Percentiles rank a stretch among this genome's conserved stretches.
Evolutionary conservation across 495 filamentous ascomycete species (phyloP).

Genomic region (Penicillium bovifimosum): DNA sequence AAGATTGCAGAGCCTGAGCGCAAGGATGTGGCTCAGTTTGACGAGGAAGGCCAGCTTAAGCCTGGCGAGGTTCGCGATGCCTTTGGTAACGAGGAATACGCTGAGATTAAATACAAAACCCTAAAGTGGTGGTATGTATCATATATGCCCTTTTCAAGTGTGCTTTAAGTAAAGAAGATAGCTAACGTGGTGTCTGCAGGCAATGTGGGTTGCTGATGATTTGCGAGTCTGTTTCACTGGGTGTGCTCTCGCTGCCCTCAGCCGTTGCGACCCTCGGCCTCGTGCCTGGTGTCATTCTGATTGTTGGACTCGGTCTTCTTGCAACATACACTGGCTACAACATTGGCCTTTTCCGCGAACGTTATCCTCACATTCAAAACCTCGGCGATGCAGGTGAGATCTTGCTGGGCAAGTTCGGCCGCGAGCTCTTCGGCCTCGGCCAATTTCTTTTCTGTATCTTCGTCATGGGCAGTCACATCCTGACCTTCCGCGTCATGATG

Average conservation of each 20-base stretch:
- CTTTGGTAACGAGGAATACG: slow-evolving; percentile 40
- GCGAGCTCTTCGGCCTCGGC: slow-evolving; percentile 60
- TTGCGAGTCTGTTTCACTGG: slow-evolving; percentile 67
- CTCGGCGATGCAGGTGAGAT: slow-evolving; percentile 60
- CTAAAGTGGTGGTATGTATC: slow-evolving; percentile 43
- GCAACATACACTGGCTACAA: slow-evolving; percentile 75
- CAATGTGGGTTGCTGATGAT: slow-evolving; percentile 53
- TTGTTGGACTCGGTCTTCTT: slow-evolving; percentile 59
- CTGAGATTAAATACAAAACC: slow-evolving; percentile 44
- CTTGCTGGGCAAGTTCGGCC: slow-evolving; percentile 41
- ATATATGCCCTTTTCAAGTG: background rate
- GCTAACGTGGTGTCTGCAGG: slow-evolving; percentile 14
- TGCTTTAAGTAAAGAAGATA: background rate
- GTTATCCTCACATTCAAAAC: slow-evolving; percentile 60
- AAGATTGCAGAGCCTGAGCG: slow-evolving; percentile 17
- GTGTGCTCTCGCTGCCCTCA: slow-evolving; percentile 57
- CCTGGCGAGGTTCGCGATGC: slow-evolving; percentile 30
- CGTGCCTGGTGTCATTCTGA: slow-evolving; percentile 53
- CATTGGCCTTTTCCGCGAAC: slow-evolving; percentile 67
- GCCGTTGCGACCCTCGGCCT: slow-evolving; percentile 62
- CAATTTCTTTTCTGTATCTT: slow-evolving; percentile 68
- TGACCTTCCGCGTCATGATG: slow-evolving; percentile 64
- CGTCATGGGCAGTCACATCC: slow-evolving; percentile 71
- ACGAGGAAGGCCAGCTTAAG: slow-evolving; percentile 35
- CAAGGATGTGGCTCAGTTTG: slow-evolving; percentile 9